Evolutionary conservation across 1,284 basidiomycete species (phyloP).

Genomic region (Hemileia vastatrix): DNA sequence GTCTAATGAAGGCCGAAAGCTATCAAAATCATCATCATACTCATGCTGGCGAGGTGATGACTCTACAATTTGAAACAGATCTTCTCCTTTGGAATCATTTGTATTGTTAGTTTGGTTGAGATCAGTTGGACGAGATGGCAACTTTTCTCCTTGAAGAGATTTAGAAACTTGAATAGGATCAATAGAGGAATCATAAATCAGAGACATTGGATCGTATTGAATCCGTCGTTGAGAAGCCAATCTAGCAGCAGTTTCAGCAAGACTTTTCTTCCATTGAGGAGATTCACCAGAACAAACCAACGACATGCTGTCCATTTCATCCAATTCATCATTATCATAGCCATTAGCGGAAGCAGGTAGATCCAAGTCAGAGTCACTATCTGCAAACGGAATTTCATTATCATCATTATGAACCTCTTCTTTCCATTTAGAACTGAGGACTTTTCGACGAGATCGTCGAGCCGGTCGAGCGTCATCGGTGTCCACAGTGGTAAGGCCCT

Average conservation of each 20-base stretch:
- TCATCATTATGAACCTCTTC: background rate
- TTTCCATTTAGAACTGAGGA: slow-evolving; percentile 8
- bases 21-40: slow-evolving; percentile 36
- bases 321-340: slow-evolving; percentile 29
- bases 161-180: slow-evolving; percentile 62
- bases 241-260: slow-evolving; percentile 53
- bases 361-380: slow-evolving; percentile 43
- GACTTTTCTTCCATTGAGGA: slow-evolving; percentile 69
- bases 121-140: slow-evolving; percentile 35
- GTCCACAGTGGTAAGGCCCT: background rate
- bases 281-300: slow-evolving; percentile 34
- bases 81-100: slow-evolving; percentile 30
- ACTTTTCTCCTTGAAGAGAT: slow-evolving; percentile 43
- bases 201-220: slow-evolving; percentile 66
- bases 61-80: slow-evolving; percentile 32
- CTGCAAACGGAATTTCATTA: slow-evolving; percentile 38
- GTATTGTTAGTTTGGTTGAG: slow-evolving; percentile 27
- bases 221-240: slow-evolving; percentile 42
- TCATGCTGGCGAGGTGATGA: too few relatives aligned
- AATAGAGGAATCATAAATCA: slow-evolving; percentile 68
- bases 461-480: slow-evolving; percentile 22
- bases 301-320: slow-evolving; percentile 32
- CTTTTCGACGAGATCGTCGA: slow-evolving; percentile 8
- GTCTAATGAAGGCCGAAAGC: too few relatives aligned
- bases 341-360: slow-evolving; percentile 17